Percentiles rank a stretch among this genome's conserved stretches.
Evolutionary conservation across 148 eudicot genomes (phyloP).

Genomic region (Tetragonia tetragonoides): DNA sequence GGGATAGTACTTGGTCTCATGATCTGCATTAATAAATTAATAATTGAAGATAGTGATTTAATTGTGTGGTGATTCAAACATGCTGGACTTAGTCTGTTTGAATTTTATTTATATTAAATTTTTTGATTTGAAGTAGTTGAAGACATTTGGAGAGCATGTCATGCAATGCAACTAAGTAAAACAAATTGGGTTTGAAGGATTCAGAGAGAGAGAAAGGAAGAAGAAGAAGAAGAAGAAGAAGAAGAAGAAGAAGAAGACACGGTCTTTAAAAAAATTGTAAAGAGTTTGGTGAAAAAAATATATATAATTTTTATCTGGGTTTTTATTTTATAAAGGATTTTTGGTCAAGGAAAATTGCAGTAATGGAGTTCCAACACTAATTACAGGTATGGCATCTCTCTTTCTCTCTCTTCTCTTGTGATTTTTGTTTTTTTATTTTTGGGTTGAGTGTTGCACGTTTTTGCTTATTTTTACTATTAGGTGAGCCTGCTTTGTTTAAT

Average conservation of each 20-base stretch:
- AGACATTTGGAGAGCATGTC: conserved; percentile 33
- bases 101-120: conserved; percentile 3
- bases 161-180: conserved; percentile 19
- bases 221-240: no score
- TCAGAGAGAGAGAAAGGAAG: conserved; percentile 11
- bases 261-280: conserved; percentile 8
- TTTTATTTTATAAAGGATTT: not conserved
- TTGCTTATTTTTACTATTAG: conserved; percentile 9
- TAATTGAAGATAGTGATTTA: not conserved
- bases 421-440: not conserved
- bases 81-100: conserved; percentile 19
- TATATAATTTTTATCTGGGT: not conserved
- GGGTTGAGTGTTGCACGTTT: conserved; percentile 45
- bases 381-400: conserved; percentile 26
- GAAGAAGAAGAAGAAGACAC: conserved; percentile 14
- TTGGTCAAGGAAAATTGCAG: conserved; percentile 15
- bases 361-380: conserved; percentile 37
- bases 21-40: not conserved
- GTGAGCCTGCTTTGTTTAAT: conserved; percentile 33
- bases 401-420: not conserved
- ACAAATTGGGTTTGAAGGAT: conserved; percentile 7
- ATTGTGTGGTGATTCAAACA: conserved; percentile 18
- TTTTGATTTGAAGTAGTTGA: conserved; percentile 21
- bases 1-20: conserved; percentile 31
- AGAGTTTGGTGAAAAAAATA: not conserved